Evolutionary conservation across 192 early-diverging fungal genomes (phyloP).

Genomic region (Coemansia brasiliensis): DNA sequence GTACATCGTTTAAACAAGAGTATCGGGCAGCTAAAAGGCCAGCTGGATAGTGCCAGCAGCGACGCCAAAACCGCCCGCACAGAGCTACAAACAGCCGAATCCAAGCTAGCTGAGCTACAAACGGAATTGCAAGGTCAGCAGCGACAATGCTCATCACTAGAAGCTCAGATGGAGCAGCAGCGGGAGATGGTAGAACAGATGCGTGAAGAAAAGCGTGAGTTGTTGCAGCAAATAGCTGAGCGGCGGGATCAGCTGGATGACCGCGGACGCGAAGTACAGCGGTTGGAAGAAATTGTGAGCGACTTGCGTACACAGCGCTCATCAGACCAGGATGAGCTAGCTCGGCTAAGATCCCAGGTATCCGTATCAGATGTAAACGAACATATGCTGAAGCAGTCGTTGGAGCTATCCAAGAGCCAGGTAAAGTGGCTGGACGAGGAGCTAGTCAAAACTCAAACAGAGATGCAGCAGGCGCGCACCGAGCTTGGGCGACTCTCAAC

Average conservation of each 20-base stretch:
- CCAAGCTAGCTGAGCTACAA: conserved; percentile 9
- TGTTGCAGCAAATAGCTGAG: conserved; percentile 37
- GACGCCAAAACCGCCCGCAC: conserved; percentile 6
- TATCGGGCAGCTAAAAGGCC: conserved; percentile 37
- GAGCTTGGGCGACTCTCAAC: conserved; percentile 29
- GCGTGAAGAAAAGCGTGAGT: conserved; percentile 38
- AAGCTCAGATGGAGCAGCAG: conserved; percentile 7
- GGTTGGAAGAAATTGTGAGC: conserved; percentile 21
- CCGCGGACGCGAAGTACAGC: conserved; percentile 13
- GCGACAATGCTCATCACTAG: conserved; percentile 1
- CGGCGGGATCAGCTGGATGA: conserved; percentile 43
- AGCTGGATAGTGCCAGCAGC: conserved; percentile 19
- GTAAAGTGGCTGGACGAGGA: conserved; percentile 71
- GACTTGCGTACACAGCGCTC: conserved; percentile 29
- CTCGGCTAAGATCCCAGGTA: conserved; percentile 33
- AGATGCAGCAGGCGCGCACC: conserved; percentile 41
- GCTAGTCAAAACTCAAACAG: conserved; percentile 49
- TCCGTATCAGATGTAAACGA: conserved; percentile 43
- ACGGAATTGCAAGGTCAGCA: conserved; percentile 6
- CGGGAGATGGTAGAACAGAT: conserved; percentile 20
- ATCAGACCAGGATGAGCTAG: conserved; percentile 34
- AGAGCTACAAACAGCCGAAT: conserved; percentile 20
- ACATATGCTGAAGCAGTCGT: conserved; percentile 60
- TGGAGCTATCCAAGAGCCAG: conserved; percentile 59
- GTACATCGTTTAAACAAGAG: conserved; percentile 43